Conservation (phyloP, 2,329 filamentous ascomycete species). For the Beauveria australis region DNA sequence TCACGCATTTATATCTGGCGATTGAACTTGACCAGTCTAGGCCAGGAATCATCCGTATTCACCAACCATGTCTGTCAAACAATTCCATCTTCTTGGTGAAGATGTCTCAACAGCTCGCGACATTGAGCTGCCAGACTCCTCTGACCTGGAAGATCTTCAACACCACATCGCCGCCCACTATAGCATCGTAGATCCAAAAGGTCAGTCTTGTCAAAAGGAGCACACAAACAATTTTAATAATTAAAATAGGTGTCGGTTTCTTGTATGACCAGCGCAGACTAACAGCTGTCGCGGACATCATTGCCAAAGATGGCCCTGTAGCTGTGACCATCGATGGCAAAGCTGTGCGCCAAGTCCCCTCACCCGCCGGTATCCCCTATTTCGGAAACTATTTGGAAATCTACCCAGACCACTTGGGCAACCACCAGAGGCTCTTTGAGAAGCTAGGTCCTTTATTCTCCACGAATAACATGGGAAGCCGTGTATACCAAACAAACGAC, state of each 20-base stretch:
- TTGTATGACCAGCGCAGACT: slow-evolving; percentile 21
- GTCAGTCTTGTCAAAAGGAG: slow-evolving; percentile 17
- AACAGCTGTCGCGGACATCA: slow-evolving; percentile 26
- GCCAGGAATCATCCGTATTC: background rate
- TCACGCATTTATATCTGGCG: background rate
- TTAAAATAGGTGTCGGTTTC: slow-evolving; percentile 29
- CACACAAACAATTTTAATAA: background rate
- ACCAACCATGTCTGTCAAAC: slow-evolving; percentile 26
- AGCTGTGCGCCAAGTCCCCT: slow-evolving; percentile 40
- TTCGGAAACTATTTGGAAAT: slow-evolving; percentile 47
- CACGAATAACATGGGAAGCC: slow-evolving; percentile 43
- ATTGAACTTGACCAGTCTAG: background rate
- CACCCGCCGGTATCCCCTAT: slow-evolving; percentile 38
- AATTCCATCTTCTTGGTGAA: slow-evolving; percentile 36
- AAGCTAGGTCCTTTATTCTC: slow-evolving; percentile 44
- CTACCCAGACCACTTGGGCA: slow-evolving; percentile 50
- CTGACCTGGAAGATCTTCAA: slow-evolving; percentile 29
- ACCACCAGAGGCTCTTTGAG: slow-evolving; percentile 45
- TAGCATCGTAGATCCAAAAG: slow-evolving; percentile 33
- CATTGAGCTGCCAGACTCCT: slow-evolving; percentile 27
- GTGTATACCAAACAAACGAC: slow-evolving; percentile 42
- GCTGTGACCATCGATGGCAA: slow-evolving; percentile 41
- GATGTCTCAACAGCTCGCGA: slow-evolving; percentile 26
- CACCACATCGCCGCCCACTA: slow-evolving; percentile 34
- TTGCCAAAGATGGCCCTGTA: slow-evolving; percentile 25